phyloP scores from a whole-genome alignment of 2,329 filamentous ascomycete genomes.

The Sordariomycetes sp. region DNA sequence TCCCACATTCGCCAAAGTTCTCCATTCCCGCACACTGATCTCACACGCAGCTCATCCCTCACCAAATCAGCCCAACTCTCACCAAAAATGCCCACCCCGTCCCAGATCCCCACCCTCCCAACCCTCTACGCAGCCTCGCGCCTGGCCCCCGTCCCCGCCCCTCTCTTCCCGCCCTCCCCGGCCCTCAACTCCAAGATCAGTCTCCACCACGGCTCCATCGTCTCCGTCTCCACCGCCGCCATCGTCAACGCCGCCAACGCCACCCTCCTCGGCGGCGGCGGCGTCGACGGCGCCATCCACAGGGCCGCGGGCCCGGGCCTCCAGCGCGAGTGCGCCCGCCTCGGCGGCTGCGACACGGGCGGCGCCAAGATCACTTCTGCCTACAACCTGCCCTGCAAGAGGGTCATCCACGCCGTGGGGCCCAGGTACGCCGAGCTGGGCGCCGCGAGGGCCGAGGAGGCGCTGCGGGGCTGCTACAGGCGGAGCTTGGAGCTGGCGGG shows the following conservation, averaged over 20 bases:
- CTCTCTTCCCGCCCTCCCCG: slow-evolving; percentile 24
- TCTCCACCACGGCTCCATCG: slow-evolving; percentile 70
- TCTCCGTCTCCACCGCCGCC: slow-evolving; percentile 62
- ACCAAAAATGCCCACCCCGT: background rate
- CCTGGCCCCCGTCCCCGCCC: slow-evolving; percentile 11
- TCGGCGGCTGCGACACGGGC: slow-evolving; percentile 67
- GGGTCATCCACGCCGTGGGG: slow-evolving; percentile 85
- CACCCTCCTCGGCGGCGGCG: slow-evolving; percentile 73
- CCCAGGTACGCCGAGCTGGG: slow-evolving; percentile 54
- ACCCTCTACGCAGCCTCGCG: slow-evolving; percentile 50
- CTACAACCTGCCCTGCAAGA: slow-evolving; percentile 63
- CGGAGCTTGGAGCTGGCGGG: slow-evolving; percentile 64
- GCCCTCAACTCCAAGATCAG: slow-evolving; percentile 59
- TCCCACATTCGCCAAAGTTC: too few species aligned
- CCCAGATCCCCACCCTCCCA: slow-evolving; percentile 49
- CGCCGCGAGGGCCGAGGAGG: slow-evolving; percentile 27
- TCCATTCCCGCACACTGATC: background rate
- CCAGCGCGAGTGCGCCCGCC: slow-evolving; percentile 56
- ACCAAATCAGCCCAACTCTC: background rate
- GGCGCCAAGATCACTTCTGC: slow-evolving; percentile 73
- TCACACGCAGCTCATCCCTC: background rate
- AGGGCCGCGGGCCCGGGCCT: slow-evolving; percentile 63
- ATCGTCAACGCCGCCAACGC: slow-evolving; percentile 91
- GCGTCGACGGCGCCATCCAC: slow-evolving; percentile 85
- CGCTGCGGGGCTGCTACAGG: slow-evolving; percentile 56